A percentile compares a stretch with the other conserved stretches of the same genome.
phyloP scores from a whole-genome alignment of 192 early-diverging fungal genomes.

The Cetraspora pellucida region DNA sequence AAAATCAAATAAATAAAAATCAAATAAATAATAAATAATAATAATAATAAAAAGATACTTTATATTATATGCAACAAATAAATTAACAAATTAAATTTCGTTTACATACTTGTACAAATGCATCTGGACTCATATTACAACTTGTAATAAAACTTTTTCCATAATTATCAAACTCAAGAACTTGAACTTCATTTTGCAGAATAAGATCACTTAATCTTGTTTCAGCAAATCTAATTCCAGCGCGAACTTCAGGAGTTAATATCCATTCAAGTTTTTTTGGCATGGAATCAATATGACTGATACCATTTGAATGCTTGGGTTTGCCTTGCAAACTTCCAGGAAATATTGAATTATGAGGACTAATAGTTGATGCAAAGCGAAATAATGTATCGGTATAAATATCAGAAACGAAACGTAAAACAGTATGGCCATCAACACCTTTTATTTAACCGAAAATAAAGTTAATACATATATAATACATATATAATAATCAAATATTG shows the following conservation, averaged over 20 bases:
- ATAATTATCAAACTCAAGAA: slow-evolving; percentile 65
- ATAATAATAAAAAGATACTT: background rate
- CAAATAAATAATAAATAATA: no score
- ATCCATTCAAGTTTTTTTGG: slow-evolving; percentile 54
- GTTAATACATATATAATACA: background rate
- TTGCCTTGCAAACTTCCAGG: background rate
- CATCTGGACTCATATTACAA: slow-evolving; percentile 58
- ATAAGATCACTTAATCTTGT: slow-evolving; percentile 52
- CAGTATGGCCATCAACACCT: slow-evolving; percentile 59
- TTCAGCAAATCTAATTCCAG: slow-evolving; percentile 53
- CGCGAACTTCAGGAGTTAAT: slow-evolving; percentile 42
- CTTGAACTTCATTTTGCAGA: slow-evolving; percentile 62
- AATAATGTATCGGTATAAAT: slow-evolving; percentile 56
- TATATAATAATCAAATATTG: background rate
- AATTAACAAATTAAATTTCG: background rate
- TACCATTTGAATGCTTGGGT: slow-evolving; percentile 8
- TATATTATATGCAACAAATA: background rate
- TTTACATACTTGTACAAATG: slow-evolving; percentile 53
- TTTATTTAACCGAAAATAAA: background rate
- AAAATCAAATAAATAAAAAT: no score
- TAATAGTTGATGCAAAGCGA: slow-evolving; percentile 53
- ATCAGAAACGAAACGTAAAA: slow-evolving; percentile 53
- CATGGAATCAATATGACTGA: slow-evolving; percentile 35
- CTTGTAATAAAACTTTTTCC: slow-evolving; percentile 70
- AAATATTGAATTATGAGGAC: slow-evolving; percentile 47